Evolutionary conservation across 164 flowering plant genomes (phyloP), one percentile per base, ranked within the genome.

Genomic region (Aristolochia fimbriata): DNA sequence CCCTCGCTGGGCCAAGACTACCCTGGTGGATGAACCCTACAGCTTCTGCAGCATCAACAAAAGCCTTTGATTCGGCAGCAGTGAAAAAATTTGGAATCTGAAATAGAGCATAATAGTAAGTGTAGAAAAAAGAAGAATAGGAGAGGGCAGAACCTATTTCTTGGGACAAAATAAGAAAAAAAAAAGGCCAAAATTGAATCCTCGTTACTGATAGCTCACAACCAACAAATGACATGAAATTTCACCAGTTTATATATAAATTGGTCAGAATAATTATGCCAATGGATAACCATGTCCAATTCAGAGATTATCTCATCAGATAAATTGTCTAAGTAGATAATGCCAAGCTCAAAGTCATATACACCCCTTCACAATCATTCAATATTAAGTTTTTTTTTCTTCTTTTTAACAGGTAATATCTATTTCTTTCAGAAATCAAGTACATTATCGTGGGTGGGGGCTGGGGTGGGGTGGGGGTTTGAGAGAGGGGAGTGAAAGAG

Each of bases 21-120:
- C 96, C 97, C 81, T 93, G 97, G 65, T 86, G 92, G 15, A 54
- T 71, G 75, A 93, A 93, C 23, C 97, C 97, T 48, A 80, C 64
- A 0, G 86, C 75, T 62, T 90, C 98, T 22, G 97, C 94, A 64
- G 57, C 76, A 65, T 76, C 74, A 24, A 87, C 33, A 56, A 93
- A 93, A 45, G 80, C 87, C 68, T 74, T 82, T 17, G 92, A 83
- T 65, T 93, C 97, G 58, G 74, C 80, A 33, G 87, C 67, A 15
- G 96, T 76, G 21, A 88, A 72, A 60, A 86, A 86, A 68, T 86
- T 80, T 22, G 51, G 81, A 56, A 88, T 87, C 98, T 92, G 84
- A 61, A 74, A 47, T 65, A 30, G 48, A 63, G 15, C 25, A 23
- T 30, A 56, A 48, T 37, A 47, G 15, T 31, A 3, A 31, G 9